phyloP scores from a whole-genome alignment of 306 rosid genomes.

The Begonia masoniana region DNA sequence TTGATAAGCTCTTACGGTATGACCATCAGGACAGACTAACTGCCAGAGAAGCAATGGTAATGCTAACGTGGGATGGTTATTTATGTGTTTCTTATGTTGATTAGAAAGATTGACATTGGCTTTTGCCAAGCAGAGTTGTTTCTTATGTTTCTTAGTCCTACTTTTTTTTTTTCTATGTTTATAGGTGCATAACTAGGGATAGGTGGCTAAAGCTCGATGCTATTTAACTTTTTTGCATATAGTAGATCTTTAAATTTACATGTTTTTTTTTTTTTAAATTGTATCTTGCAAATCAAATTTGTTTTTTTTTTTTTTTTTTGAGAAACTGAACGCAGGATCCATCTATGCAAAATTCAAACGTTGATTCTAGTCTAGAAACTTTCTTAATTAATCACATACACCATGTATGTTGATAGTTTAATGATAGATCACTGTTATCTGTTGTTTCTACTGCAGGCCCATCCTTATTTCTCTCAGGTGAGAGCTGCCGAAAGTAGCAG shows the following conservation, averaged over 20 bases:
- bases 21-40: slow-evolving; percentile 97
- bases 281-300: too few relatives aligned
- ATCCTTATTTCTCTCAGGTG: slow-evolving; percentile 36
- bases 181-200: too few relatives aligned
- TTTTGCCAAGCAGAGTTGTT: neutral
- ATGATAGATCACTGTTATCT: neutral
- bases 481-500: slow-evolving; percentile 34
- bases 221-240: too few relatives aligned
- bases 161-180: too few relatives aligned
- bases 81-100: neutral
- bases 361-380: neutral
- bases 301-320: too few relatives aligned
- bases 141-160: neutral
- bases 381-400: neutral
- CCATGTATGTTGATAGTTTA: neutral
- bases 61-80: neutral
- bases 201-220: too few relatives aligned
- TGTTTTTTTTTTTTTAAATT: too few relatives aligned
- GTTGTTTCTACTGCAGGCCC: slow-evolving; percentile 22
- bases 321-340: too few relatives aligned
- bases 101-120: neutral
- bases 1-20: slow-evolving; percentile 88
- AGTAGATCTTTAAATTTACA: too few relatives aligned
- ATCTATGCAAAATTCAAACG: too few relatives aligned
- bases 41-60: slow-evolving; percentile 96